A percentile compares a stretch with the other conserved stretches of the same genome.
These are phyloP conservation scores for Exophiala phaeomuriformis DNA, from an alignment of 2,329 filamentous ascomycete genomes.

Conservation along the genomic window DNA sequence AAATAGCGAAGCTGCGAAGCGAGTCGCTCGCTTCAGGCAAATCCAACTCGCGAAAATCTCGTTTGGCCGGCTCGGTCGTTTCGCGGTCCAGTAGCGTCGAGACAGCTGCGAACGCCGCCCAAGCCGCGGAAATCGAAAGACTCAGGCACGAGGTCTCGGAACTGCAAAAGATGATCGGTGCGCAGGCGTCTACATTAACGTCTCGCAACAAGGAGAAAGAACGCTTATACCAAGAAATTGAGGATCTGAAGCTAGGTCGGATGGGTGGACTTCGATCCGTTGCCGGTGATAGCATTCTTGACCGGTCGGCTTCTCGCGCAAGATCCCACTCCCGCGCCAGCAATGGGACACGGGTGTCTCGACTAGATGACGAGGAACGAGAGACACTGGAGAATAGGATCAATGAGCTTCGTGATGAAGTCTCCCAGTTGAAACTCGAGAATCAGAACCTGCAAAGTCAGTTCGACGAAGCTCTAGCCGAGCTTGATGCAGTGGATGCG, in stretches of 20 bases:
- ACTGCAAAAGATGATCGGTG: conserved; percentile 81
- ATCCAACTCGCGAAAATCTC: conserved; percentile 32
- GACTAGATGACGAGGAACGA: conserved; percentile 65
- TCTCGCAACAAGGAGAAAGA: conserved; percentile 94
- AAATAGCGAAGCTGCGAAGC: conserved; percentile 62
- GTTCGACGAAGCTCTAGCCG: conserved; percentile 68
- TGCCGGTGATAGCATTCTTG: conserved; percentile 81
- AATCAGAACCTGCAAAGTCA: conserved; percentile 84
- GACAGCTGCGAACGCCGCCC: conserved; percentile 39
- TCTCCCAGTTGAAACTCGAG: conserved; percentile 77
- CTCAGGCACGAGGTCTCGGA: conserved; percentile 89
- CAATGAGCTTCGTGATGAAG: conserved; percentile 73
- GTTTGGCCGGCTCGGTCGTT: conserved; percentile 32
- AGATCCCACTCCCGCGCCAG: conserved; percentile 69
- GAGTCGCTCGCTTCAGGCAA: conserved; percentile 32
- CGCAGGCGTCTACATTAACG: conserved; percentile 94
- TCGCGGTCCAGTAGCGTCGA: conserved; percentile 38
- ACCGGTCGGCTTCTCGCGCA: conserved; percentile 84
- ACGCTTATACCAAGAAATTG: conserved; percentile 90
- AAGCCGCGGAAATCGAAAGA: conserved; percentile 67
- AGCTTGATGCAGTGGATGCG: conserved; percentile 67
- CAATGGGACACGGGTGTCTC: conserved; percentile 57
- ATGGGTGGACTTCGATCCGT: conserved; percentile 56
- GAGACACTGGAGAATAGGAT: conserved; percentile 82
- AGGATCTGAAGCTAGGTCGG: conserved; percentile 85